phyloP scores from a whole-genome alignment of 768 basidiomycete genomes.

The Lentinus brumalis region DNA sequence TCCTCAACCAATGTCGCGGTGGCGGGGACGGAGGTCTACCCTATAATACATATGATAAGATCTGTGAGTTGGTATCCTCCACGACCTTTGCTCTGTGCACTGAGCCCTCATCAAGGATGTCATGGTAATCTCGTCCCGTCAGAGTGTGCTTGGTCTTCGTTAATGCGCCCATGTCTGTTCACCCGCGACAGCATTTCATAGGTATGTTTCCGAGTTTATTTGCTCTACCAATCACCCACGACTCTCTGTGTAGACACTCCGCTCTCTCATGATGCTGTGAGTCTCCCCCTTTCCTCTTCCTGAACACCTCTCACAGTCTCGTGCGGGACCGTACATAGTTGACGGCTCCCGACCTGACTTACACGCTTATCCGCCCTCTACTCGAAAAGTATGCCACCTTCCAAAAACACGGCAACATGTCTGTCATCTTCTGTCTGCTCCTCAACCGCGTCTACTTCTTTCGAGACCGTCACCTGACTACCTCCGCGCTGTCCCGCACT shows the following conservation, averaged over 20 bases:
- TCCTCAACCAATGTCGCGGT: conserved; percentile 54
- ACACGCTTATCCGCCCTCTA: conserved; percentile 86
- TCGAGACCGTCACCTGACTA: conserved; percentile 74
- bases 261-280: not conserved
- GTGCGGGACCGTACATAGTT: conserved; percentile 46
- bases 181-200: not conserved
- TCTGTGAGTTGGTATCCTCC: conserved; percentile 41
- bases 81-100: conserved; percentile 21
- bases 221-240: not conserved
- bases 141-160: not conserved
- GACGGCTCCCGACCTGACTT: conserved; percentile 84
- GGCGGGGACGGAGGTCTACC: conserved; percentile 68
- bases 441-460: conserved; percentile 86
- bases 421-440: conserved; percentile 86
- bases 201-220: not conserved
- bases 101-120: conserved; percentile 52
- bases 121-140: conserved; percentile 41
- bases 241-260: not conserved
- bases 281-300: not conserved
- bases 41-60: conserved; percentile 79
- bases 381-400: conserved; percentile 82
- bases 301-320: not conserved
- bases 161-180: not conserved
- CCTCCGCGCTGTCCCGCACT: conserved; percentile 67
- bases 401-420: conserved; percentile 74